Conservation (phyloP, 2,329 filamentous ascomycete species). For the Fusarium tupiense region DNA sequence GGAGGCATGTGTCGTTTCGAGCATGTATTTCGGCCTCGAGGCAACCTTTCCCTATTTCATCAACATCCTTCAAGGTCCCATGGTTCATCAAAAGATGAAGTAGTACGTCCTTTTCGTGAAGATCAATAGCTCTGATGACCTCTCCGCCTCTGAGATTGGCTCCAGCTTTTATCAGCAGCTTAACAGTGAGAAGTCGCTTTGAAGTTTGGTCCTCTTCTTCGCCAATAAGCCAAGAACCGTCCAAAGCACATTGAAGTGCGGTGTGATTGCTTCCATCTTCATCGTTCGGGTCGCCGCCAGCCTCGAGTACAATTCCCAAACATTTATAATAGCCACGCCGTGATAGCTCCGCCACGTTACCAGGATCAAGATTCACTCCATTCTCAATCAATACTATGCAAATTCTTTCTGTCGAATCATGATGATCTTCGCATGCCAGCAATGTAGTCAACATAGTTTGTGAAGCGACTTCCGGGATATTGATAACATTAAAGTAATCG, state of each 20-base stretch:
- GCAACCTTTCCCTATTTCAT: fast-evolving
- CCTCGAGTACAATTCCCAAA: fast-evolving
- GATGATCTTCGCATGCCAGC: fast-evolving
- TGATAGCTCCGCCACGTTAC: fast-evolving
- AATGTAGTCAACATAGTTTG: fast-evolving
- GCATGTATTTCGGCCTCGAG: fast-evolving
- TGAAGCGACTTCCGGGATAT: too few relatives aligned
- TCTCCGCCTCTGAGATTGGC: fast-evolving
- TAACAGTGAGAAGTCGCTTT: too few relatives aligned
- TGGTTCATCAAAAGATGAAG: fast-evolving
- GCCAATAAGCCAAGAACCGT: fast-evolving
- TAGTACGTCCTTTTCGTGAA: fast-evolving
- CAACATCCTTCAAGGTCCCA: fast-evolving
- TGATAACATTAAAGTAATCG: neutral
- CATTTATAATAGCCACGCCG: fast-evolving
- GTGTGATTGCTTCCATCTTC: fast-evolving
- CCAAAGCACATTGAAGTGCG: fast-evolving
- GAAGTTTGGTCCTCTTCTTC: fast-evolving
- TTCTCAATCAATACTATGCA: neutral
- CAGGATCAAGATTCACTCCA: fast-evolving
- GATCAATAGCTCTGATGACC: neutral
- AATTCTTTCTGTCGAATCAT: too few relatives aligned
- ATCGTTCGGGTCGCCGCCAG: neutral
- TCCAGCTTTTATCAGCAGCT: fast-evolving
- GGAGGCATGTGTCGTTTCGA: fast-evolving